These are phyloP conservation scores for Botrytis galanthina DNA, from an alignment of 2,329 filamentous ascomycete species.

Conservation along the genomic window DNA sequence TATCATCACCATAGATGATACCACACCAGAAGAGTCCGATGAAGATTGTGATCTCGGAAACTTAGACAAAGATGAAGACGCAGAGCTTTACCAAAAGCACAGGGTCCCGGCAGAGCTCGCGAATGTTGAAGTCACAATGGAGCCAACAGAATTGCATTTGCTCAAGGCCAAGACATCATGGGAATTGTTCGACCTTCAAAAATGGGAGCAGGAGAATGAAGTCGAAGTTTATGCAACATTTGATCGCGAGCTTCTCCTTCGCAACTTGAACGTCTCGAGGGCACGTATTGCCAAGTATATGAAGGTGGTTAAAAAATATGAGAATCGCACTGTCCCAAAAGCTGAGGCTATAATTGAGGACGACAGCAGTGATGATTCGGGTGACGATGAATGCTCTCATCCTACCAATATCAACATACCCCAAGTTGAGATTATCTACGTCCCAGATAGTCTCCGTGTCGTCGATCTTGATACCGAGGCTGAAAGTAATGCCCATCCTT, in stretches of 20 bases:
- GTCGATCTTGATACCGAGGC: neutral
- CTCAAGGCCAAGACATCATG: neutral
- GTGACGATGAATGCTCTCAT: neutral
- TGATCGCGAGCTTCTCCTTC: neutral
- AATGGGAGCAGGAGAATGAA: neutral
- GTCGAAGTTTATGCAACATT: neutral
- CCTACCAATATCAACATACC: neutral
- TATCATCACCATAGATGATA: neutral
- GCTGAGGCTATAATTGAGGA: neutral
- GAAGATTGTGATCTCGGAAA: neutral
- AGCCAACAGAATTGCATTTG: neutral
- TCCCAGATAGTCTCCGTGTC: neutral
- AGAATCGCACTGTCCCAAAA: neutral
- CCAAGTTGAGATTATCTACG: neutral
- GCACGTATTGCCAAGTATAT: neutral
- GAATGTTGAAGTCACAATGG: neutral
- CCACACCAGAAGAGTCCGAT: neutral
- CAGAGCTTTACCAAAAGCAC: neutral
- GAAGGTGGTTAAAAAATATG: neutral
- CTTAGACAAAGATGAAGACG: neutral
- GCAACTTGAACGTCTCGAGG: neutral
- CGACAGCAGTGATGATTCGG: neutral
- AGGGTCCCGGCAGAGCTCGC: neutral
- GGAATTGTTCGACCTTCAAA: neutral
- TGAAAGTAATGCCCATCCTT: neutral